Base-by-base conservation (phyloP, 2,329 filamentous ascomycete species). In the Hypocreales sp. region DNA sequence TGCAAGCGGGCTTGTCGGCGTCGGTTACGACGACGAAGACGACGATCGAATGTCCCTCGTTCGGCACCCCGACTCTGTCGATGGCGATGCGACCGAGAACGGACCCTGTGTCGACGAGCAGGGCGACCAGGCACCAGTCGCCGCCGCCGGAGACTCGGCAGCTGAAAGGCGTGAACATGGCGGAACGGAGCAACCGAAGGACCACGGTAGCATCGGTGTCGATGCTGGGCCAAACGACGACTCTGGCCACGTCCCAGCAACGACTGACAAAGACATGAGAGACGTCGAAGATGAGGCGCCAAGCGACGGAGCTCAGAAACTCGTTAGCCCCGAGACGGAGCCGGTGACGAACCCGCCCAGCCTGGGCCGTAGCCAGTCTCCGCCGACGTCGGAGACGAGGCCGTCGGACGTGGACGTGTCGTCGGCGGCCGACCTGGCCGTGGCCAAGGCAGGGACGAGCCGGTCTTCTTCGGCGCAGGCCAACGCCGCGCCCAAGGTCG, bases 401-500 rank as follows among this genome's bases (percentile, higher is more conserved):
- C 58, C 56, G 1, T 64, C 61, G 0, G 64, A 68, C 8, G 40
- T 54, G 2, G 63, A 64, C 25, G 58, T 54, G 2, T 44, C 49
- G 4, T 52, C 51, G 5, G 53, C 55, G 5, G 39, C 44, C 2
- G 50, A 55, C n/a, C 46, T 52, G 17, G 44, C 45, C 3, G 44
- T 47, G 9, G 41, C 37, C 5, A 45, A 46, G 8, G 45, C 35
- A 4, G 33, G 27, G 2, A 26, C 28, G 8, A 54, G 48, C 25
- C 42, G 46, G 33, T 55, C 53, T n/a, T 38, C 35, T 2, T 51
- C 54, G 4, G 49, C 51, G 3, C 40, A 33, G 8, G 29, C 35
- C 5, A 25, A 37, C n/a, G 44, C 48, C 3, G 44, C 42, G 1
- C 60, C 64, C 31, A 79, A 76, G 39, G 86, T 75, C 0, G 73